These are phyloP conservation scores for Chrysanthemum makinoi DNA, from an alignment of 129 eudicot species.

Conservation along the genomic window DNA sequence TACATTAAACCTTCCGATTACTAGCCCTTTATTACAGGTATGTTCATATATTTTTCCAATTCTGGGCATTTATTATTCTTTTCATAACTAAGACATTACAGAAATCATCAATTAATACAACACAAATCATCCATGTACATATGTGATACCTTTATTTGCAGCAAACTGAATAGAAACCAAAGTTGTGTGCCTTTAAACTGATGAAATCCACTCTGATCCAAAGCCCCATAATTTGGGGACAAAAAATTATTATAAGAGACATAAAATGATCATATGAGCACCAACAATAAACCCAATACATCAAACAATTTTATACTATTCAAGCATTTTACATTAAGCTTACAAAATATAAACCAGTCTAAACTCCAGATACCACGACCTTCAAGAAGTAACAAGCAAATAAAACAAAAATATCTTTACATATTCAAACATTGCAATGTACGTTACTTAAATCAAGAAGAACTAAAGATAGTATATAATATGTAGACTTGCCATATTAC, in stretches of 20 bases:
- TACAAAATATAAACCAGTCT: neutral
- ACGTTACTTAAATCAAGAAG: neutral
- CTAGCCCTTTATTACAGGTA: neutral
- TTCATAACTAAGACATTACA: neutral
- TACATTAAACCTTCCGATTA: neutral
- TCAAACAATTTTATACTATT: neutral
- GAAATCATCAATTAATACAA: neutral
- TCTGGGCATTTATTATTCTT: neutral
- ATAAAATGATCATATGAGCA: neutral
- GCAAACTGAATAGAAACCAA: neutral
- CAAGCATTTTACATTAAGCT: constrained; percentile 7
- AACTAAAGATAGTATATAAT: neutral
- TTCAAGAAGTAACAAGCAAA: neutral
- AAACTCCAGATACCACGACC: neutral
- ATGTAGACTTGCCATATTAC: neutral
- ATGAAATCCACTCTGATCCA: neutral
- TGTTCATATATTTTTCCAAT: neutral
- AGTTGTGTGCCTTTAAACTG: neutral
- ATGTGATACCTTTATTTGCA: constrained; percentile 15
- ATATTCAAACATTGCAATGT: neutral
- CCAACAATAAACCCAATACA: neutral
- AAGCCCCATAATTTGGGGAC: neutral
- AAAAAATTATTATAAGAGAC: neutral
- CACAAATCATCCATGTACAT: neutral
- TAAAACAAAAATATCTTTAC: neutral